Percentiles rank a stretch among this genome's conserved stretches.
phyloP scores from a whole-genome alignment of 2,329 filamentous ascomycete genomes.

The Trichocomaceae sp. region DNA sequence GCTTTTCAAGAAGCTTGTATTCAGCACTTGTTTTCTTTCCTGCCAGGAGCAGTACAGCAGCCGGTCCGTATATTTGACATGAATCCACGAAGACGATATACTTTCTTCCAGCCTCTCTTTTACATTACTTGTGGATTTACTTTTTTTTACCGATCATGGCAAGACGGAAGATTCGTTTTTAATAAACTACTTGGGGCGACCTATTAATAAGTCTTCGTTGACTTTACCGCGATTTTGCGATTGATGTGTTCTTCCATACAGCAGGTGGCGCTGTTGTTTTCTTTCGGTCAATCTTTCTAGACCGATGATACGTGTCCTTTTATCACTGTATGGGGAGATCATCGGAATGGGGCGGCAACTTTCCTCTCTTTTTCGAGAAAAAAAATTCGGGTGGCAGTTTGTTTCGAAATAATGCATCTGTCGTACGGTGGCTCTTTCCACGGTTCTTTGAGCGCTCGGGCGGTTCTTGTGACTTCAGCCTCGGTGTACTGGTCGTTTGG shows the following conservation, averaged over 20 bases:
- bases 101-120: neutral
- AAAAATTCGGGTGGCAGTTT: slow-evolving; percentile 12
- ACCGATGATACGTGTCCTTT: neutral
- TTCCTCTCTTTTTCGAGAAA: slow-evolving; percentile 3
- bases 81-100: slow-evolving; percentile 25
- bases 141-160: slow-evolving; percentile 10
- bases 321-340: neutral
- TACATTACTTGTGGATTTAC: slow-evolving; percentile 10
- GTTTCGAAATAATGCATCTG: slow-evolving; percentile 12
- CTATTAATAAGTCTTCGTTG: slow-evolving; percentile 24
- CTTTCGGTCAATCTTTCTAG: neutral
- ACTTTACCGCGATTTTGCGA: slow-evolving; percentile 9
- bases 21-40: slow-evolving; percentile 1
- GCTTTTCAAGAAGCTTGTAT: neutral
- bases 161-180: slow-evolving; percentile 14
- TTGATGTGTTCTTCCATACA: neutral
- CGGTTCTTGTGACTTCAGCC: slow-evolving; percentile 15
- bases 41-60: slow-evolving; percentile 13
- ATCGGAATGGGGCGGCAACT: slow-evolving; percentile 7
- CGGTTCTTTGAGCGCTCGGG: slow-evolving; percentile 14
- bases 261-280: slow-evolving; percentile 4
- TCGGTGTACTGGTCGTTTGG: slow-evolving; percentile 12
- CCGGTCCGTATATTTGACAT: slow-evolving; percentile 17
- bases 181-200: slow-evolving; percentile 32
- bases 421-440: slow-evolving; percentile 14